A percentile compares a stretch with the other conserved stretches of the same genome.
Evolutionary conservation across 2,329 filamentous ascomycete species (phyloP).

Genomic region (Beauveria asiatica): DNA sequence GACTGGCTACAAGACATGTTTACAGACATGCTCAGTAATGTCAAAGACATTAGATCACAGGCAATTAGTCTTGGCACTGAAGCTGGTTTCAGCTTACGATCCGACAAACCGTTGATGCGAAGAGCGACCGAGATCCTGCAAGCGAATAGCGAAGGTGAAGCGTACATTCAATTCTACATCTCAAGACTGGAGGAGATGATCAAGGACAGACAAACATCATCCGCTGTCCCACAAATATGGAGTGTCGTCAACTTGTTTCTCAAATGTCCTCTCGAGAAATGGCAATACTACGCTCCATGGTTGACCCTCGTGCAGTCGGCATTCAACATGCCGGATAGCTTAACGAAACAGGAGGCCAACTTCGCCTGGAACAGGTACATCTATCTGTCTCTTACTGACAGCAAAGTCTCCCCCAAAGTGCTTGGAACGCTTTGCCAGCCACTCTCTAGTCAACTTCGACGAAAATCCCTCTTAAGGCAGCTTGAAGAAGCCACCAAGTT

Average conservation of each 20-base stretch:
- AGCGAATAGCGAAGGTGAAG: conserved; percentile 40
- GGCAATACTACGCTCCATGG: conserved; percentile 69
- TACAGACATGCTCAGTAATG: conserved; percentile 67
- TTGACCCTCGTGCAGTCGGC: conserved; percentile 71
- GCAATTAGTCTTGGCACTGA: conserved; percentile 69
- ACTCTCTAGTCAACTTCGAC: conserved; percentile 58
- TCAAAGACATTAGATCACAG: conserved; percentile 66
- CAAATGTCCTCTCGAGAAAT: conserved; percentile 55
- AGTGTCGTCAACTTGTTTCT: conserved; percentile 72
- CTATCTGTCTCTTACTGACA: conserved; percentile 60
- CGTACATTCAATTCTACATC: conserved; percentile 62
- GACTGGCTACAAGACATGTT: conserved; percentile 81
- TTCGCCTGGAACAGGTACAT: conserved; percentile 80
- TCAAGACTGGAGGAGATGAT: conserved; percentile 61
- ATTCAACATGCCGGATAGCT: conserved; percentile 69
- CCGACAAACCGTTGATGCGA: conserved; percentile 58
- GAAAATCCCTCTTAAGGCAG: conserved; percentile 49
- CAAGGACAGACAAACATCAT: conserved; percentile 40
- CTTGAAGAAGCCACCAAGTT: conserved; percentile 42
- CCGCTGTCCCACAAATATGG: conserved; percentile 81
- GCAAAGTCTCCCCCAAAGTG: conserved; percentile 39
- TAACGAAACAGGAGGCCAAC: conserved; percentile 68
- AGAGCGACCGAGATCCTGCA: conserved; percentile 58
- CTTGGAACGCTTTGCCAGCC: conserved; percentile 52
- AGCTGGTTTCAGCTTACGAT: conserved; percentile 59